Evolutionary conservation across 768 basidiomycete genomes (phyloP).

Genomic region (Naematelia aurantialba): DNA sequence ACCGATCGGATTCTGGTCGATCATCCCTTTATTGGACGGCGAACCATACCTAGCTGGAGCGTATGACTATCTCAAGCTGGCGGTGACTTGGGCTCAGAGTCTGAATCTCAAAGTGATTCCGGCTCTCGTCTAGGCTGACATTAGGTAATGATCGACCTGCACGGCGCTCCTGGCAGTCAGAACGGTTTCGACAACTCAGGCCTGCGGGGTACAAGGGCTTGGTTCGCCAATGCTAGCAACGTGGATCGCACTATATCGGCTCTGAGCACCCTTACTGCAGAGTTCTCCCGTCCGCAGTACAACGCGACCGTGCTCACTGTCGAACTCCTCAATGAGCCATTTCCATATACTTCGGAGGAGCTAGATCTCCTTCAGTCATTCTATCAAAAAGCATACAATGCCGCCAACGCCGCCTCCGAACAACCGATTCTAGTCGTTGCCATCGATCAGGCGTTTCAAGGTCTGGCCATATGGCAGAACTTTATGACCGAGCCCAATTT

Average conservation of each 20-base stretch:
- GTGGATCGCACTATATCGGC: conserved; percentile 36
- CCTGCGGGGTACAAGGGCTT: conserved; percentile 28
- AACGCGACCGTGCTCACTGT: conserved; percentile 39
- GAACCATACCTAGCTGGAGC: conserved; percentile 43
- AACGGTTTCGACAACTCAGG: conserved; percentile 50
- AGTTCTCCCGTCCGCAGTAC: conserved; percentile 42
- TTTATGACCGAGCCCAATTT: conserved; percentile 39
- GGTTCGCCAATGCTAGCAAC: conserved; percentile 43
- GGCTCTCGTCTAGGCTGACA: background rate
- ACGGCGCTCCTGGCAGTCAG: conserved; percentile 45
- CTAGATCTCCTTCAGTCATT: conserved; percentile 28
- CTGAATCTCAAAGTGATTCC: conserved; percentile 32
- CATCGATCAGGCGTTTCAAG: conserved; percentile 40
- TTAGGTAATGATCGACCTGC: conserved; percentile 42
- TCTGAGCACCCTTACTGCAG: conserved; percentile 31
- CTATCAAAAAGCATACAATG: conserved; percentile 35
- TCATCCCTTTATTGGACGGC: conserved; percentile 37
- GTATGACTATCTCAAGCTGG: conserved; percentile 40
- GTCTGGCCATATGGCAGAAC: conserved; percentile 35
- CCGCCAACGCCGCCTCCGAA: conserved; percentile 15
- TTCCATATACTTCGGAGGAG: conserved; percentile 30
- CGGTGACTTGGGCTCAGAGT: conserved; percentile 41
- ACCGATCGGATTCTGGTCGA: conserved; percentile 47
- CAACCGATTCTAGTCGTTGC: conserved; percentile 22
- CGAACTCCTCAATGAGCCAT: conserved; percentile 47